These are phyloP conservation scores for Chloropicon primus DNA, from an alignment of 139 green algal species.

Conservation along the genomic window DNA sequence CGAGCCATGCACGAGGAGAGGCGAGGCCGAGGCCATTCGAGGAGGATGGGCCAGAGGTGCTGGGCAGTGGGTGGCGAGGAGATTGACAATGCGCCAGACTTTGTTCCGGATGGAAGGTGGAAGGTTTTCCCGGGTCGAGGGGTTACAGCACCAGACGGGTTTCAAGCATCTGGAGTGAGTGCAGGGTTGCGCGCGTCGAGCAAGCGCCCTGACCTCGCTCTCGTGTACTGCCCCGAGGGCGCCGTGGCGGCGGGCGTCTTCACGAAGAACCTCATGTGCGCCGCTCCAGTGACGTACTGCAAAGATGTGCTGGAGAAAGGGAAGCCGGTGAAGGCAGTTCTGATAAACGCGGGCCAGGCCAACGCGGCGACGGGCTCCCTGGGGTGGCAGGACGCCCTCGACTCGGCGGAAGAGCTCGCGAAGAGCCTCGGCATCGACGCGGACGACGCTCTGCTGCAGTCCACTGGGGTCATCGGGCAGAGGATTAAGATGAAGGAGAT, in stretches of 20 bases:
- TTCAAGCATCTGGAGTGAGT: background rate
- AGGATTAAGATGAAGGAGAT: slow-evolving; percentile 80
- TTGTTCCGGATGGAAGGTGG: too few relatives aligned
- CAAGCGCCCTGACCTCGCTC: background rate
- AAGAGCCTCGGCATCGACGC: slow-evolving; percentile 40
- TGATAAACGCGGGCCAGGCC: slow-evolving; percentile 92
- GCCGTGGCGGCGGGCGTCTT: slow-evolving; percentile 57
- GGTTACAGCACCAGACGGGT: background rate
- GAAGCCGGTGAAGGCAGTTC: slow-evolving; percentile 52
- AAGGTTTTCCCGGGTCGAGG: background rate
- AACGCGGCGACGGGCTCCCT: slow-evolving; percentile 42
- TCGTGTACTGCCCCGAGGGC: background rate
- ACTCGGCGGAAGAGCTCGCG: slow-evolving; percentile 31
- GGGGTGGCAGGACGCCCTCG: slow-evolving; percentile 4
- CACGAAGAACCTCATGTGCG: slow-evolving; percentile 91
- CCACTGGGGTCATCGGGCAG: slow-evolving; percentile 80
- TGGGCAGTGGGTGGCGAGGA: too few relatives aligned
- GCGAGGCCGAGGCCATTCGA: too few relatives aligned
- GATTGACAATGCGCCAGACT: too few relatives aligned
- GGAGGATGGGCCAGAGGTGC: too few relatives aligned
- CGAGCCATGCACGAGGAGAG: background rate
- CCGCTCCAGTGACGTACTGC: slow-evolving; percentile 86
- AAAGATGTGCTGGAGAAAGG: slow-evolving; percentile 61
- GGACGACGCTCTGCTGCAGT: slow-evolving; percentile 49
- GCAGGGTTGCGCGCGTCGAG: background rate